phyloP scores from a whole-genome alignment of 345 rosid species.

The Rhizophora apiculata region DNA sequence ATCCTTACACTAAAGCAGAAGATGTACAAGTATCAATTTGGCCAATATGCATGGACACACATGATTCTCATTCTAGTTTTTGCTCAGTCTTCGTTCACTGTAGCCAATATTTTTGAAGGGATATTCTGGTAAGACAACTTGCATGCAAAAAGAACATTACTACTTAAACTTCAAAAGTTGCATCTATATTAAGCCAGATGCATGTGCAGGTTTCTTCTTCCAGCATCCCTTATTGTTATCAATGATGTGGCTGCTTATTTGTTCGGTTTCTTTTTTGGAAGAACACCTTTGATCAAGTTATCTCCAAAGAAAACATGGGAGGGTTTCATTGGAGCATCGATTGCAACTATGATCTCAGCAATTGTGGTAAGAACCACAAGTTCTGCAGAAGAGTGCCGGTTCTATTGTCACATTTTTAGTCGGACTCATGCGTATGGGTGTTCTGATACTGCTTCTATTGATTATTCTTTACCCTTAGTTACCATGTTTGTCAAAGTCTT shows the following conservation, averaged over 20 bases:
- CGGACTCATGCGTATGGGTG: background rate
- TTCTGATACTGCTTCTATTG: background rate
- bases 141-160: background rate
- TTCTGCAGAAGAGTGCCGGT: background rate
- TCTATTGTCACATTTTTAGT: background rate
- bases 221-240: slow-evolving; percentile 81
- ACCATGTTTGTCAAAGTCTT: background rate
- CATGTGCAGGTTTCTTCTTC: slow-evolving; percentile 83
- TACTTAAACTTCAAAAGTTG: background rate
- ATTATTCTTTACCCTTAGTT: background rate
- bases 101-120: slow-evolving; percentile 95
- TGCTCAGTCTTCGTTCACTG: slow-evolving; percentile 86
- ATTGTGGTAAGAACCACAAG: slow-evolving; percentile 53
- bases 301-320: slow-evolving; percentile 99
- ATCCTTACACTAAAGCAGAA: slow-evolving; percentile 86
- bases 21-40: slow-evolving; percentile 98
- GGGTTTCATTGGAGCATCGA: slow-evolving; percentile 91
- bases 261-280: slow-evolving; percentile 95
- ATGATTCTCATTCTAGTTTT: slow-evolving; percentile 93
- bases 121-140: slow-evolving; percentile 71
- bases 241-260: slow-evolving; percentile 84
- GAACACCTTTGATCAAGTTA: slow-evolving; percentile 90
- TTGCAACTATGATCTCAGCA: slow-evolving; percentile 80
- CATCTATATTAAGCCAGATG: background rate
- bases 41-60: slow-evolving; percentile 98